Evolutionary conservation across 73 alveolate species (phyloP).

Genomic region (Paramecium tetraurelia): DNA sequence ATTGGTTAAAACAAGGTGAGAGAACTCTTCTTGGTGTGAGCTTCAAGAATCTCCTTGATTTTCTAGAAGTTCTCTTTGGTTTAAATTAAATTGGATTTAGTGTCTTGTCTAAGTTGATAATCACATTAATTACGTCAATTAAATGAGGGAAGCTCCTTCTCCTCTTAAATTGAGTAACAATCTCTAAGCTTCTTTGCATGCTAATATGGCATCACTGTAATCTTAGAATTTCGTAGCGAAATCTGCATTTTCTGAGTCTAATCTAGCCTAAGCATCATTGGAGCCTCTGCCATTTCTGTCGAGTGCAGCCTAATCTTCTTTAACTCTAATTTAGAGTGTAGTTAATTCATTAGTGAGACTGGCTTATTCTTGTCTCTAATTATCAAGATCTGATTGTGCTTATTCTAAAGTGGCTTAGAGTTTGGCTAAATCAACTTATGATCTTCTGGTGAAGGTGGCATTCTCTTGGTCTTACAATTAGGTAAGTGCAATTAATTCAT

Average conservation of each 20-base stretch:
- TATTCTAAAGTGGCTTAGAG: conserved; percentile 8
- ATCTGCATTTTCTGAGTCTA: neutral
- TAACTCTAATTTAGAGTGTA: neutral
- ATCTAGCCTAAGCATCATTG: conserved; percentile 12
- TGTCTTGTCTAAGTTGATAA: neutral
- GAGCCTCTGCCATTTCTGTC: conserved; percentile 14
- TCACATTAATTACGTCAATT: neutral
- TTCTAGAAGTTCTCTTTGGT: conserved; percentile 45
- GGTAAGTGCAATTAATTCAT: conserved; percentile 41
- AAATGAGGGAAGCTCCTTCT: conserved; percentile 4
- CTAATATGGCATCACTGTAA: conserved; percentile 29
- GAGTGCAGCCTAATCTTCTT: conserved; percentile 5
- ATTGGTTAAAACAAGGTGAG: conserved; percentile 9
- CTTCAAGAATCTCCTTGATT: conserved; percentile 21
- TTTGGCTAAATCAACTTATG: conserved; percentile 4
- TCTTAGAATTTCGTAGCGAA: neutral
- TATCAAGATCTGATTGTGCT: conserved; percentile 28
- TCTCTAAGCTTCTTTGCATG: conserved; percentile 27
- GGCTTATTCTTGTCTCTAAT: neutral
- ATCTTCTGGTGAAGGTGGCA: neutral
- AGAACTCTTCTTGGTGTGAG: conserved; percentile 1
- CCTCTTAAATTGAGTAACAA: neutral
- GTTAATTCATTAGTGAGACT: neutral
- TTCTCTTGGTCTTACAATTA: neutral
- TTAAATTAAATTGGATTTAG: neutral